These are phyloP conservation scores for Microdochium paspali DNA, from an alignment of 2,329 filamentous ascomycete genomes.

Conservation along the genomic window DNA sequence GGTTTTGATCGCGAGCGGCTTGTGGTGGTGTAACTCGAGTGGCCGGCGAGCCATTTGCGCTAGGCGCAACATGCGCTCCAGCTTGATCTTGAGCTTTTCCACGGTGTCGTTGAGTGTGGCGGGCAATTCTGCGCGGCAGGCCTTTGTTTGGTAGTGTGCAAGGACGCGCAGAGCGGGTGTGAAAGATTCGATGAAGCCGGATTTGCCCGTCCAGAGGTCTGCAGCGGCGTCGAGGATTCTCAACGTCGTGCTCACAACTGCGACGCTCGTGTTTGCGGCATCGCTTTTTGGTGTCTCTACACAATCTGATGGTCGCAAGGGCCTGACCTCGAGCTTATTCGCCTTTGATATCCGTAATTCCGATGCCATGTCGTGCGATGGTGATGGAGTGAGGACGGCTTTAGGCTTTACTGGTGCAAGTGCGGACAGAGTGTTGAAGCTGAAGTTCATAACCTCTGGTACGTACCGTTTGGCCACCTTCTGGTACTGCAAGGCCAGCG, in stretches of 20 bases:
- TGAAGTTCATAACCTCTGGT: slow-evolving; percentile 79
- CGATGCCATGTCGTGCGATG: slow-evolving; percentile 45
- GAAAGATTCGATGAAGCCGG: slow-evolving; percentile 74
- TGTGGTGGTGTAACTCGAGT: slow-evolving; percentile 82
- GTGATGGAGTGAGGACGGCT: slow-evolving; percentile 45
- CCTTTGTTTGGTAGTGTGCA: slow-evolving; percentile 48
- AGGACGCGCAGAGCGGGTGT: slow-evolving; percentile 50
- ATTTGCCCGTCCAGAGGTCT: slow-evolving; percentile 63
- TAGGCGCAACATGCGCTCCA: slow-evolving; percentile 47
- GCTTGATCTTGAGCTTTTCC: slow-evolving; percentile 31
- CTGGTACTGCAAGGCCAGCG: slow-evolving; percentile 76
- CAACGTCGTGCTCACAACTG: slow-evolving; percentile 53
- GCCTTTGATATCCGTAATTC: slow-evolving; percentile 40
- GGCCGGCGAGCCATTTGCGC: slow-evolving; percentile 63
- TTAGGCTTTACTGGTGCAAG: slow-evolving; percentile 48
- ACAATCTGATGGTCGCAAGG: slow-evolving; percentile 52
- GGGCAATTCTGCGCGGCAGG: slow-evolving; percentile 41
- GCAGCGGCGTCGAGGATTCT: slow-evolving; percentile 59
- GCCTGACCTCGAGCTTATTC: slow-evolving; percentile 31
- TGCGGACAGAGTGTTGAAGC: slow-evolving; percentile 61
- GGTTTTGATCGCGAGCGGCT: slow-evolving; percentile 77
- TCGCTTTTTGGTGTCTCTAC: slow-evolving; percentile 11
- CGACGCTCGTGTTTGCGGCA: slow-evolving; percentile 29
- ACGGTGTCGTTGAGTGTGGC: slow-evolving; percentile 27
- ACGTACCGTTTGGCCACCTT: slow-evolving; percentile 75